Base-by-base conservation (phyloP, 306 rosid species). In the Prunus mongolica region DNA sequence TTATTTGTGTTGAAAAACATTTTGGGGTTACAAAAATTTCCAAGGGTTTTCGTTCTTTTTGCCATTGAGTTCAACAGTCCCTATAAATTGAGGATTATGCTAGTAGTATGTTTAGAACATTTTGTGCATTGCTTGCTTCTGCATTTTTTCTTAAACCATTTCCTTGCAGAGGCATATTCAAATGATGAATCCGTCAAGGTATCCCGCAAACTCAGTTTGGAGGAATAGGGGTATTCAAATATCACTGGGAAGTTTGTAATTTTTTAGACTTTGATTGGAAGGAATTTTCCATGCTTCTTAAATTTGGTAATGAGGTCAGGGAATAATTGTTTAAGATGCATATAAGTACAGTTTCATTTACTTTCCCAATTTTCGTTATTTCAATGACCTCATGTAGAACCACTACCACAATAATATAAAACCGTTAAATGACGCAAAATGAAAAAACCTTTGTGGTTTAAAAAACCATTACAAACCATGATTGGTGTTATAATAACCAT, bases 101-200 rank as follows among this genome's bases (percentile, higher is more conserved):
- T 28, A 20, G 32, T 57, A 57, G 61, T 14, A 11, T 57, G 63
- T 57, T 32, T 19, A 54, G 22, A 13, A 54, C 8, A 55, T 56
- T 30, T 55, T 18, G 18, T 38, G 41, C 65, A 55, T 52, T 20
- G 27, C n/a, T 55, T 13, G 27, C 22, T 71, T 71, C 38, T 55
- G 67, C 67, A 12, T 38, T 61, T 12, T 28, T 5, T 27, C 38
- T 6, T 22, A 5, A 6, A 20, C 50, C 49, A 72, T 10, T n/a
- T 41, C 1, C 55, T 27, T 55, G 10, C 28, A 27, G 28, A 92
- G 82, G 89, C 99, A 72, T 91, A 88, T 86, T 96, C 99, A 80
- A 87, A 88, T 80, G 97, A 92, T 75, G 98, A 88, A 91, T 84
- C 88, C 54, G 96, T 92, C 34, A 89, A 91, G 99, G 99, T 96